phyloP scores from a whole-genome alignment of 1,284 basidiomycete species.

The Papiliotrema fonsecae region DNA sequence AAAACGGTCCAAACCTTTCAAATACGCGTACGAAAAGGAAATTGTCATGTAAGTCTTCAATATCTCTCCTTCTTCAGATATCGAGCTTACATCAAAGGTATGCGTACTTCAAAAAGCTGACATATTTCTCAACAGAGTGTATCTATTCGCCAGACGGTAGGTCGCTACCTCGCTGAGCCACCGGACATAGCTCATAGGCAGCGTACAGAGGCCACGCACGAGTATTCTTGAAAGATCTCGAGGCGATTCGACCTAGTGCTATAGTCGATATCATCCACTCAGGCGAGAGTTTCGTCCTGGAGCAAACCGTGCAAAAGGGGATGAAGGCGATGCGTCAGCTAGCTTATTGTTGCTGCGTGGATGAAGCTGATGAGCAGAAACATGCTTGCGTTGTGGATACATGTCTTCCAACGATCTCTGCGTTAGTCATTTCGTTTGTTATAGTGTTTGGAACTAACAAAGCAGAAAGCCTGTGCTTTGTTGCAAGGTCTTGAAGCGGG shows the following conservation, averaged over 20 bases:
- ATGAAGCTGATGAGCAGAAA: constrained; percentile 56
- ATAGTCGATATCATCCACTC: constrained; percentile 98
- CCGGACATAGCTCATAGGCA: constrained; percentile 9
- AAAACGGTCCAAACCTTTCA: constrained; percentile 95
- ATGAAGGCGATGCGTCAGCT: constrained; percentile 72
- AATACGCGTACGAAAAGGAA: constrained; percentile 98
- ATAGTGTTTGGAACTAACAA: not conserved
- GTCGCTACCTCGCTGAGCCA: constrained; percentile 5
- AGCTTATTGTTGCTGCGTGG: not conserved
- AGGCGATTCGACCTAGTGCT: constrained; percentile 84
- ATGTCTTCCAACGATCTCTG: constrained; percentile 89
- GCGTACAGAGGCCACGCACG: constrained; percentile 96
- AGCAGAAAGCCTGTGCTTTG: constrained; percentile 75
- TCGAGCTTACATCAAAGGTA: constrained; percentile 60
- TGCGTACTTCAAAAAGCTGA: constrained; percentile 95
- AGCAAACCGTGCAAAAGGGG: constrained; percentile 67
- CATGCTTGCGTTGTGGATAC: constrained; percentile 81
- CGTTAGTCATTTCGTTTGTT: constrained; percentile 25
- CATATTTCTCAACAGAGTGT: constrained; percentile 99
- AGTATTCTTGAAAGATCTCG: constrained; percentile 90
- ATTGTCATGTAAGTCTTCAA: constrained; percentile 77
- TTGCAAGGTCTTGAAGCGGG: constrained; percentile 87
- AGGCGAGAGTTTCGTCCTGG: constrained; percentile 80
- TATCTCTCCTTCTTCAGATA: too few species aligned
- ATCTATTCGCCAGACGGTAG: constrained; percentile 87